Evolutionary conservation across 305 asterid genomes (phyloP).

Genomic region (Plantago lanceolata): DNA sequence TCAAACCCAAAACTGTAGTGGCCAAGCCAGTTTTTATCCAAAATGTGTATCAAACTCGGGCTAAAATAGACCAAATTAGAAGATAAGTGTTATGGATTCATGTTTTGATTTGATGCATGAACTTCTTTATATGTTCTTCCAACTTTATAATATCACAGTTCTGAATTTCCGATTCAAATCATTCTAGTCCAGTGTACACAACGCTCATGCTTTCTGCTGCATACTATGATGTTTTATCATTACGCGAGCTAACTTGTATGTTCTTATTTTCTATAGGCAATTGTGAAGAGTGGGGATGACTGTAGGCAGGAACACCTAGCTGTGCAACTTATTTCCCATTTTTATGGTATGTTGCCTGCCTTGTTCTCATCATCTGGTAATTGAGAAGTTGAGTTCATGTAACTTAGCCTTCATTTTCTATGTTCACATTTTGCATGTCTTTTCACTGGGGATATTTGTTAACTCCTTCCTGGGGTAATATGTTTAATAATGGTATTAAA

Average conservation of each 20-base stretch:
- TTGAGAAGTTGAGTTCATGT: constrained; percentile 13
- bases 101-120: background rate
- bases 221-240: background rate
- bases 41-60: background rate
- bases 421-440: constrained; percentile 1
- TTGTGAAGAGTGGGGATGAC: constrained; percentile 60
- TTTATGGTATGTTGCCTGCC: constrained; percentile 44
- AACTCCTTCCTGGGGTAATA: too few species aligned
- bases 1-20: background rate
- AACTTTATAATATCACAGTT: background rate
- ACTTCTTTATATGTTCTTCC: background rate
- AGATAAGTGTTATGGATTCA: background rate
- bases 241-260: constrained; percentile 17
- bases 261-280: constrained; percentile 34
- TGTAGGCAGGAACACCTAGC: constrained; percentile 56
- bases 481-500: too few species aligned
- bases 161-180: background rate
- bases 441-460: too few species aligned
- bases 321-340: constrained; percentile 81
- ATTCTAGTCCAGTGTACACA: background rate
- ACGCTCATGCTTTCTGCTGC: background rate
- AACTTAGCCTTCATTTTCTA: background rate
- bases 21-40: background rate
- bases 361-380: background rate
- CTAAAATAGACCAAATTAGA: background rate